Evolutionary conservation across 306 rosid species (phyloP), one percentile per base, ranked within the genome.

Genomic region (Fragaria vesca): DNA sequence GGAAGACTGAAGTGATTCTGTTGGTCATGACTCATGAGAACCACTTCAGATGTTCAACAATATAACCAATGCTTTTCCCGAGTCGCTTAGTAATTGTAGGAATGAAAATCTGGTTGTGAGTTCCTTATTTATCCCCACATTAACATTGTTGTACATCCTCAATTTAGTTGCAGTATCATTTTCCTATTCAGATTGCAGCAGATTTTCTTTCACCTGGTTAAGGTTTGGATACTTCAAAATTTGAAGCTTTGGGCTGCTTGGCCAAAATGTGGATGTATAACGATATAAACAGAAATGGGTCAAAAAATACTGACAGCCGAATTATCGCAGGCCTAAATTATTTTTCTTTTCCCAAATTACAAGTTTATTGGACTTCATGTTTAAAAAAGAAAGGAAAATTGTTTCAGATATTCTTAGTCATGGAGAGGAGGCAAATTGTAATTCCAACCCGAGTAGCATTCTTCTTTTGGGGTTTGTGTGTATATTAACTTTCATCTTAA

Each of bases 1-100:
- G 76, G 76, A 72, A 51, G 63, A 32, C 32, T 34, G 63, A 34
- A 20, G 76, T 28, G 74, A 71, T 16, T 45, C 57, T 28, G 38
- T 69, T 43, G 55, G 15, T 13, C 69, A 15, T 16, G 12, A 30
- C 8, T 13, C 69, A 15, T 16, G 12, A 30, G 69, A 65, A 65
- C 45, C 32, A 17, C 43, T 3, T 28, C 42, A 28, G 58, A 34
- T 8, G 54, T 26, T 70, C 18, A 69, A 46, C 38, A 46, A 57
- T 3, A 10, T 26, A 70, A 47, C 43, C 26, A 8, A 47, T 70
- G 42, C 30, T n/a, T 10, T 8, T 48, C 21, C 51, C 10, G 26
- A 10, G 40, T 72, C 15, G 34, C 66, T 34, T 60, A 0, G 18
- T 51, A 34, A 20, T 57, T 73, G 18, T 24, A 45, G 66, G n/a